Evolutionary conservation across 345 rosid genomes (phyloP), one percentile per base, ranked within the genome.

Genomic region (Nephelium lappaceum): DNA sequence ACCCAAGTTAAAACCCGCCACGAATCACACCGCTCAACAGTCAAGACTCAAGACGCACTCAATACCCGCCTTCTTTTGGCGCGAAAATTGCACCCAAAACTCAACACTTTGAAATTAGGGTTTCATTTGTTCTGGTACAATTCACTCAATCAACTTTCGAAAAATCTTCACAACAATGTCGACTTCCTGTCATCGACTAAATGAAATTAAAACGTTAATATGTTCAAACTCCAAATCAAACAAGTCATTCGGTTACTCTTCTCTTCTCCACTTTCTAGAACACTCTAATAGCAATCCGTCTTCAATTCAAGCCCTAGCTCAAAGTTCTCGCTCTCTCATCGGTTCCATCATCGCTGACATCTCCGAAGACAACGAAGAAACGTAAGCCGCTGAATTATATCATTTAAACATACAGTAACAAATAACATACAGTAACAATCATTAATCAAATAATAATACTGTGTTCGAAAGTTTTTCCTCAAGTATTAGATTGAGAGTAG

Each of bases 231-330:
- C 71, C 19, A 85, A 81, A 75, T 18, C 78, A 8, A 81, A 70
- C 77, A 87, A 76, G 78, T 77, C 88, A 16, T 73, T 73, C 39
- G 91, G 83, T 23, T 91, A 87, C 83, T 81, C 88, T 49, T 69
- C 78, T 36, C 84, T 89, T 0, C 45, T 84, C 6, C 78, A 72
- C 68, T 78, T 86, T n/a, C 90, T 86, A 77, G 84, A 85, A 73
- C 83, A 83, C 15, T 85, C 87, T 43, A 65, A 36, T 42, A 45
- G 71, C 72, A 78, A 78, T 58, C 72, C 78, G 36, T 80, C 85
- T 45, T 82, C 78, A 11, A 63, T 86, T n/a, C 84, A 66, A 76
- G 24, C 70, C 71, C 81, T 89, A 24, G 82, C 83, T 43, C 79
- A 83, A 11, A 72, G 58, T 65, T 83, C 85, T 62, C 69, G 3